Evolutionary conservation across 2,329 filamentous ascomycete species (phyloP).

Genomic region (Orbilia brochopaga): DNA sequence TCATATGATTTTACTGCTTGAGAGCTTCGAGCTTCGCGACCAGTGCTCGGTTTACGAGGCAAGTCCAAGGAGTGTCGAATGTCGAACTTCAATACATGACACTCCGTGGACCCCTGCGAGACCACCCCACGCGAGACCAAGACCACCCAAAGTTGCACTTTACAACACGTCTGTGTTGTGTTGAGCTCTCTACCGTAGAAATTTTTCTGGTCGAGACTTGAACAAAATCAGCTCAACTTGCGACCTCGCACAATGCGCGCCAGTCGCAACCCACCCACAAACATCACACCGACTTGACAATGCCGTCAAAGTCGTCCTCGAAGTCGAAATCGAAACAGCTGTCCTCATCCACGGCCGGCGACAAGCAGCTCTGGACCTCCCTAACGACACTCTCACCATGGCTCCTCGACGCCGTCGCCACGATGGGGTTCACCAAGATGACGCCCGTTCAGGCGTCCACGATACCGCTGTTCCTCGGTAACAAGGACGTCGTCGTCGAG

Average conservation of each 20-base stretch:
- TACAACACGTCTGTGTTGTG: too few relatives aligned
- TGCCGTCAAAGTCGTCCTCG: conserved; percentile 40
- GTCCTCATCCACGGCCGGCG: conserved; percentile 62
- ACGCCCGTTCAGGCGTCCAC: conserved; percentile 94
- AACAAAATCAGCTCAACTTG: too few relatives aligned
- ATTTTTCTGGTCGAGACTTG: background rate
- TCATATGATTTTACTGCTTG: too few relatives aligned
- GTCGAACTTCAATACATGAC: too few relatives aligned
- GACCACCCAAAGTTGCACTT: too few relatives aligned
- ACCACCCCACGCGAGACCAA: too few relatives aligned
- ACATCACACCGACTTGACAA: conserved; percentile 5
- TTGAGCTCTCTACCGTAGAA: too few relatives aligned
- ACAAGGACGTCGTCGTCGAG: conserved; percentile 93
- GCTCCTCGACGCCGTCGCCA: conserved; percentile 80
- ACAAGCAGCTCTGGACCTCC: conserved; percentile 68
- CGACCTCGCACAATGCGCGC: conserved; percentile 3
- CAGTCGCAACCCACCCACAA: conserved; percentile 10
- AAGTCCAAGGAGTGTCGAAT: too few relatives aligned
- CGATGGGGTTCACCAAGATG: conserved; percentile 85
- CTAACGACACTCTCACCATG: conserved; percentile 77
- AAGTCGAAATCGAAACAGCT: conserved; percentile 57
- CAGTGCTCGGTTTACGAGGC: too few relatives aligned
- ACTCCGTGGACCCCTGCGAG: too few relatives aligned
- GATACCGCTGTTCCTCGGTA: conserved; percentile 83
- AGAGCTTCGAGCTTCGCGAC: too few relatives aligned